Evolutionary conservation across 306 rosid genomes (phyloP), one percentile per base, ranked within the genome.

Genomic region (Vigna mungo): DNA sequence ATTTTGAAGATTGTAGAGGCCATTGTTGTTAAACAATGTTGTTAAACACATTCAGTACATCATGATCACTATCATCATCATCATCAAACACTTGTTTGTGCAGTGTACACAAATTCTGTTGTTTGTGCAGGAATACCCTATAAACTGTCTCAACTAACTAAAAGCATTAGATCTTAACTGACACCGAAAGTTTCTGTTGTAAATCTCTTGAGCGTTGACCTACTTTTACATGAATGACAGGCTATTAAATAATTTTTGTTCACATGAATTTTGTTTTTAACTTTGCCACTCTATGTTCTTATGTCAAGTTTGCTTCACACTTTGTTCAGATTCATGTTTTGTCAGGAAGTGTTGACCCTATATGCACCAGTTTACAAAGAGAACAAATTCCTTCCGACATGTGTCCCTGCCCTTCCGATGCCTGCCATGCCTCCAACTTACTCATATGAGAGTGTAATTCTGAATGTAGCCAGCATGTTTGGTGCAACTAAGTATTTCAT

Each of bases 281-380:
- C 17, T 30, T 32, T 43, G 14, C 51, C 37, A 62, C 51, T 47
- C 12, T 4, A 23, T 21, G 32, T 41, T 72, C 37, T 37, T 79
- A 27, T 75, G 48, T 49, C 16, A 58, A 46, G 54, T 36, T 47
- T 51, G 13, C 59, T 52, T 41, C 10, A 48, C 25, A 5, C 27
- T 71, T 44, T 66, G 52, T 86, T 74, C 89, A 95, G 99, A 88
- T 95, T 92, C 88, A 55, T 92, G 16, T 95, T 95, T 85, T 90
- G 88, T 83, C 87, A 75, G 71, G 81, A 90, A 21, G 97, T 86
- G 72, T 74, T 92, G 54, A 74, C 90, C 73, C 81, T 83, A 6
- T 87, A 88, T 67, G 88, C 86, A 23, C 91, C 97, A 74, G 83
- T 88, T 62, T 78, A 76, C 64, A 80, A 87, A 66, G 85, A 89